Base-by-base conservation (phyloP, 108 stramenopile species). In the Nitzschia sp. region DNA sequence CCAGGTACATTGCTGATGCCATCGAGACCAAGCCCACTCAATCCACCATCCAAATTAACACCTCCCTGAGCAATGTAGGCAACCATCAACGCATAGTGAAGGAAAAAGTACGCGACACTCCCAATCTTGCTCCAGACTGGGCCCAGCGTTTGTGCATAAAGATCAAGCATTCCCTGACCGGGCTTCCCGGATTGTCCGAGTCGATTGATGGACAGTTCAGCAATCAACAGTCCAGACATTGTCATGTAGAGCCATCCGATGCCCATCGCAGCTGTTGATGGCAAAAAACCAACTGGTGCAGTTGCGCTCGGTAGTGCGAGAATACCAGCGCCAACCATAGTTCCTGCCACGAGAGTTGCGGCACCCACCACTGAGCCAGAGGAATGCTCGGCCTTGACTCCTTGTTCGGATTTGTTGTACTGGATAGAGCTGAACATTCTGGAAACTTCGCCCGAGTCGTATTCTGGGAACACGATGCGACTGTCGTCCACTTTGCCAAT, bases 21-120 rank as follows among this genome's bases (percentile, higher is more conserved):
- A 22, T 35, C 27, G 25, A 75, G 23, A 0, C 73, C 70, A n/a
- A 80, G 13, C 3, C 64, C 63, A 13, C 38, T 47, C 62, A 82
- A 23, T n/a, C 85, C 53, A 2, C 44, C 54, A 38, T 44, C 67
- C n/a, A 91, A 33, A 17, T 83, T 72, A 22, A 67, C 79, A 0
- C 92, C 92, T 16, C 95, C 95, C 72, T 90, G 85, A 19, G 90
- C 86, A 33, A 92, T 78, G 70, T 92, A 96, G 9, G 93, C 92
- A 5, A 91, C 88, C 68, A 94, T 78, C 38, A 96, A 57, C 25
- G 91, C 82, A 60, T 93, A 96, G 69, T 92, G 91, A 16, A 96
- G 68, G 35, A 90, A 76, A 17, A 92, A 82, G 66, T 92, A 96
- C 2, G 88, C 88, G n/a, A 69, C 61, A 32, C 81, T 85, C 3